Evolutionary conservation across 2,329 filamentous ascomycete genomes (phyloP).

Genomic region (Alternaria angustiovoidea): DNA sequence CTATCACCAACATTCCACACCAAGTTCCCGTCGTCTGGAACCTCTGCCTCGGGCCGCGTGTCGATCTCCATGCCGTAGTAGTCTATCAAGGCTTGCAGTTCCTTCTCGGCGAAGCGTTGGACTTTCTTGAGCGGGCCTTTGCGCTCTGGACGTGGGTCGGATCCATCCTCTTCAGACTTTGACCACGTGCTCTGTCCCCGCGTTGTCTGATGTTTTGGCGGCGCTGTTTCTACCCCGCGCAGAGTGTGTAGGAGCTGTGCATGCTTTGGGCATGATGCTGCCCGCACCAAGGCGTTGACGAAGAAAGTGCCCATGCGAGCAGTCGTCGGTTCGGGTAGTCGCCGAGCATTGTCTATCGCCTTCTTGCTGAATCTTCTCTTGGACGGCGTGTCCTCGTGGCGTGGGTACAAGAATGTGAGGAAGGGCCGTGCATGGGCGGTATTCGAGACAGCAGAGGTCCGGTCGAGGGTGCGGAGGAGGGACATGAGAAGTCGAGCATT

Average conservation of each 20-base stretch:
- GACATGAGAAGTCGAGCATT: constrained; percentile 72
- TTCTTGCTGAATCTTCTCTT: constrained; percentile 32
- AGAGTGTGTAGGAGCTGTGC: constrained; percentile 46
- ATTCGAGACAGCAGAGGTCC: constrained; percentile 60
- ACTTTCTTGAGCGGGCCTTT: constrained; percentile 33
- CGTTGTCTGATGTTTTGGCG: constrained; percentile 18
- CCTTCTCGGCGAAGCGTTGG: constrained; percentile 50
- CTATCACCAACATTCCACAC: constrained; percentile 44
- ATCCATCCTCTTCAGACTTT: constrained; percentile 12
- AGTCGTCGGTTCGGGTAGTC: neutral
- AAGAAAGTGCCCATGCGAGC: constrained; percentile 60
- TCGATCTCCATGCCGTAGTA: constrained; percentile 52
- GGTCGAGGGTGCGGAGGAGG: constrained; percentile 64
- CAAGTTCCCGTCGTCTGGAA: constrained; percentile 40
- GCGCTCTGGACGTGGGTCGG: constrained; percentile 15
- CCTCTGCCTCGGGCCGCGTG: constrained; percentile 34
- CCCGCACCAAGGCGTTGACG: constrained; percentile 62
- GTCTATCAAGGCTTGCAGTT: constrained; percentile 59
- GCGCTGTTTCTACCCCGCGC: constrained; percentile 4
- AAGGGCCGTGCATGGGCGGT: constrained; percentile 45
- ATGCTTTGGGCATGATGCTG: constrained; percentile 61
- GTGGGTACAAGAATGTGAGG: constrained; percentile 46
- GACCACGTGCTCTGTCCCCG: constrained; percentile 28
- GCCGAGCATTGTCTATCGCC: constrained; percentile 22
- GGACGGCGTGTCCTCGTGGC: neutral